A percentile compares a stretch with the other conserved stretches of the same genome.
phyloP scores from a whole-genome alignment of 768 basidiomycete species.

The Boletus rex-veris region DNA sequence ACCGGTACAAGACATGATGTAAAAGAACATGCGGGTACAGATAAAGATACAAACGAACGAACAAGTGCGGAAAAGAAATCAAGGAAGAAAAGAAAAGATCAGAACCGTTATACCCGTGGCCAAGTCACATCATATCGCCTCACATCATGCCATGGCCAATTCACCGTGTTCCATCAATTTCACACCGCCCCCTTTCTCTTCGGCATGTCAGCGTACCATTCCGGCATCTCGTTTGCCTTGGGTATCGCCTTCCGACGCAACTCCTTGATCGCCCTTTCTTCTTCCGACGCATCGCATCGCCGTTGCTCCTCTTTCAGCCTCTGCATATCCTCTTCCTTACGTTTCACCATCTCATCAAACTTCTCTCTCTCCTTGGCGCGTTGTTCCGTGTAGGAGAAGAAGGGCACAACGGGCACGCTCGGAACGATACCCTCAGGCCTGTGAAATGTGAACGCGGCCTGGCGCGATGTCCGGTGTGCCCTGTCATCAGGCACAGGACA shows the following conservation, averaged over 20 bases:
- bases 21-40: constrained; percentile 12
- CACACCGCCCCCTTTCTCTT: constrained; percentile 41
- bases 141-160: constrained; percentile 14
- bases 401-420: constrained; percentile 32
- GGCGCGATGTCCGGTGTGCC: constrained; percentile 46
- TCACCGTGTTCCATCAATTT: constrained; percentile 10
- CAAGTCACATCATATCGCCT: constrained; percentile 14
- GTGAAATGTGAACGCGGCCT: constrained; percentile 34
- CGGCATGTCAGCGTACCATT: constrained; percentile 72
- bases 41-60: constrained; percentile 13
- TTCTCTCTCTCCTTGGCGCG: constrained; percentile 59
- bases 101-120: constrained; percentile 4
- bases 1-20: constrained; percentile 9
- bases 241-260: constrained; percentile 61
- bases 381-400: constrained; percentile 49
- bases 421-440: constrained; percentile 43
- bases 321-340: constrained; percentile 54
- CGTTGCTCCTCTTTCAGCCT: constrained; percentile 44
- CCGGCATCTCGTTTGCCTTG: constrained; percentile 68
- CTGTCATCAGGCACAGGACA: constrained; percentile 52
- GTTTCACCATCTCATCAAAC: constrained; percentile 57
- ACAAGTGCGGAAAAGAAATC: not conserved
- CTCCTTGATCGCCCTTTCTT: constrained; percentile 60
- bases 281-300: constrained; percentile 47
- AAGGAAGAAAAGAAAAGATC: constrained; percentile 4